Base-by-base conservation (phyloP, 208 protist genomes). In the Trypanosoma boissoni region DNA sequence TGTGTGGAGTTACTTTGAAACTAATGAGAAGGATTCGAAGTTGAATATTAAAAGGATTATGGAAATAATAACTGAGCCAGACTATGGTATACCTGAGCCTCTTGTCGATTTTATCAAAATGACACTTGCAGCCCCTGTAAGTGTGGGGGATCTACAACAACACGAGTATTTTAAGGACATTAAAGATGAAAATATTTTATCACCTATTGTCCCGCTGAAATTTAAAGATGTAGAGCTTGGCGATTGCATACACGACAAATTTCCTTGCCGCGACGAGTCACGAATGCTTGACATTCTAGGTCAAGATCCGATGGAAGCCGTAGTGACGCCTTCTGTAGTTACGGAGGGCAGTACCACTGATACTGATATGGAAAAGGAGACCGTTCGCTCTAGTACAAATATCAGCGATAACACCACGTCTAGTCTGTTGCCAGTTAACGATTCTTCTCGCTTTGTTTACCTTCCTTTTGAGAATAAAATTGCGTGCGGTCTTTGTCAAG, bases 71-170 rank as follows among this genome's bases (percentile, higher is more conserved):
- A 60, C 42, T 20, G 45, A 70, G 1, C 9, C 45, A 18, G 9
- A 41, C 2, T 32, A 68, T 26, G 32, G 34, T 21, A 50, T 86
- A n/a, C 60, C 74, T 9, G 34, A 34, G 5, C 37, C 61, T 29
- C 59, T 90, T 3, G 48, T 85, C 20, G 65, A 72, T 43, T 90
- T 94, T 49, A 80, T 87, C 39, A 46, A 58, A 12, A 68, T 58
- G 3, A 77, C 81, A 3, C 53, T 94, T 16, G 79, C 64, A 7
- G 49, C 28, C 23, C 42, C 72, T 24, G 34, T 37, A 1, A 70
- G 65, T 14, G 71, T 70, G 8, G 62, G 64, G 12, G 59, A 78
- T 18, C 64, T 88, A 36, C 28, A 90, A 31, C 27, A 59, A 27
- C 78, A 90, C 61, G 50, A 65, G n/a, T 89, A 79, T 65, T 77